Base-by-base conservation (phyloP, 1,284 basidiomycete genomes). In the Phylloboletellus chloephorus region DNA sequence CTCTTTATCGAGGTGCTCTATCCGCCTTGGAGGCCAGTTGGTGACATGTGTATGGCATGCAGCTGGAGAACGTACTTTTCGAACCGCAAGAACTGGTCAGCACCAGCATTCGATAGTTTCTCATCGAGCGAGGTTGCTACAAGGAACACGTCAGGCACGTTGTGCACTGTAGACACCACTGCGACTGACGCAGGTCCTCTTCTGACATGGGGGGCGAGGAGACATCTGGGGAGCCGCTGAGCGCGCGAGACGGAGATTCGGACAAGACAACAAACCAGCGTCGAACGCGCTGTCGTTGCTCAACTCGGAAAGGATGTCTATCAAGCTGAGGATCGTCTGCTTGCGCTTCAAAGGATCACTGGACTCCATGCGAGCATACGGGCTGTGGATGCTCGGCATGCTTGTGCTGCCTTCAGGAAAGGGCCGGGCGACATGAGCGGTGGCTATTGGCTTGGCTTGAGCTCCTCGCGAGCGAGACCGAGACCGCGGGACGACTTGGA, bases 281-380 rank as follows among this genome's bases (percentile, higher is more conserved):
- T 65, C 68, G n/a, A 67, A 46, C 24, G 63, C 67, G n/a, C 67
- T 70, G 37, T 76, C 73, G 39, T 71, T 69, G 53, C 71, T 71
- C 47, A 87, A 52, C 44, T 85, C 74, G 48, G 77, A 73, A 47
- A 76, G 54, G 25, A 69, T 68, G 49, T 87, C 81, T 38, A 88
- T 70, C 47, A 85, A 59, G 48, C 70, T 80, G 29, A 82, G 60
- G 38, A 85, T 69, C 1, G 80, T 82, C 52, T 82, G 74, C 52
- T 73, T 78, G 30, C 81, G 66, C 46, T 57, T 69, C 37, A 62
- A 42, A 40, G 57, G 58, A 48, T 57, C 60, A 16, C 34, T 5
- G 21, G 49, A 39, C 41, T 64, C 60, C 45, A 51, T 49, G 21
- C 59, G 58, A 37, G 58, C 47, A 32, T 56, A 65, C n/a, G 58